Evolutionary conservation across 2,329 filamentous ascomycete species (phyloP).

Genomic region (Aureobasidium sp.): DNA sequence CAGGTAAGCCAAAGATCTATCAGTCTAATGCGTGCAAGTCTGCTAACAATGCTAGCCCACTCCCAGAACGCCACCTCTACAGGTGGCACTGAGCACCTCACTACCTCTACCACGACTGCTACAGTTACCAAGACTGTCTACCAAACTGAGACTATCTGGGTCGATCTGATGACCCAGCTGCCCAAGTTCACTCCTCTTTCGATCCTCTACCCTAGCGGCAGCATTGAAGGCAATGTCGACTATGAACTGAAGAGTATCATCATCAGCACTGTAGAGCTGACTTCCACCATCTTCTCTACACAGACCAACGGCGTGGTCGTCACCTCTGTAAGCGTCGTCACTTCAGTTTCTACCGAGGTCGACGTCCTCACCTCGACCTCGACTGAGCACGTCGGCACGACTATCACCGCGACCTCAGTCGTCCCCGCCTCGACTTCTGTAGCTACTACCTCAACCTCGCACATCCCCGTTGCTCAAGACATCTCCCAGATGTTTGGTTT

Average conservation of each 20-base stretch:
- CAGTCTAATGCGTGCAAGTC: not conserved
- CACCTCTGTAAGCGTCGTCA: slow-evolving; percentile 1
- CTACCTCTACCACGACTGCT: not conserved
- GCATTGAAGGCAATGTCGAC: no score
- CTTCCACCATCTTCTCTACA: not conserved
- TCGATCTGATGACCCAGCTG: not conserved
- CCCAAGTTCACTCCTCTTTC: no score
- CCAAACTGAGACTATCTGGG: not conserved
- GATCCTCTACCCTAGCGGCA: no score
- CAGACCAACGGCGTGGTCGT: not conserved
- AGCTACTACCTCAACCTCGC: no score
- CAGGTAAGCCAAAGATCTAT: slow-evolving; percentile 2
- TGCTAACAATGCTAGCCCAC: not conserved
- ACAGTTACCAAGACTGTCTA: slow-evolving; percentile 1
- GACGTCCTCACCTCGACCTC: not conserved
- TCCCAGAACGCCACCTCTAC: not conserved
- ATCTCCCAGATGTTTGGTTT: not conserved
- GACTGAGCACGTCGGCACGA: not conserved
- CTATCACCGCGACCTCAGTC: not conserved
- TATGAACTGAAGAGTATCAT: slow-evolving; percentile 4
- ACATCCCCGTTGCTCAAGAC: not conserved
- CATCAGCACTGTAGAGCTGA: not conserved
- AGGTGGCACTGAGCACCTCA: no score
- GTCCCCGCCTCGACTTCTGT: not conserved
- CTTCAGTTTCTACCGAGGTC: not conserved